Conservation (phyloP, 768 basidiomycete species). For the Pleurotus cornucopiae region DNA sequence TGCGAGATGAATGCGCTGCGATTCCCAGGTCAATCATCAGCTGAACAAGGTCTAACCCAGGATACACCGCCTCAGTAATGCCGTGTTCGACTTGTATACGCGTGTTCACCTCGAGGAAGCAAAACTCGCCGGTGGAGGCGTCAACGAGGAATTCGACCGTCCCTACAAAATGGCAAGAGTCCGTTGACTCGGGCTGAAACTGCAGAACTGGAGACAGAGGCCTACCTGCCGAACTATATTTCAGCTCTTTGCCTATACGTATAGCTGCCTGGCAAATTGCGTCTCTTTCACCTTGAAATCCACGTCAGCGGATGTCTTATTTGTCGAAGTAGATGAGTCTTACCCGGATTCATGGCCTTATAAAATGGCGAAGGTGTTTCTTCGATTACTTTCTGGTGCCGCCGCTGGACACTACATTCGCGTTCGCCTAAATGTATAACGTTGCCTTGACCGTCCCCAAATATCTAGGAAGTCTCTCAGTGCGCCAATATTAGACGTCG, state of each 20-base stretch:
- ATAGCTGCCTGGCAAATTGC: slow-evolving; percentile 53
- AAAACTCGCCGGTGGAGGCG: slow-evolving; percentile 47
- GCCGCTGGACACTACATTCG: slow-evolving; percentile 65
- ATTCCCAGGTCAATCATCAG: slow-evolving; percentile 62
- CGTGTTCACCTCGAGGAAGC: slow-evolving; percentile 73
- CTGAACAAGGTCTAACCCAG: slow-evolving; percentile 56
- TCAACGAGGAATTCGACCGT: slow-evolving; percentile 69
- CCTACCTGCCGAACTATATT: slow-evolving; percentile 57
- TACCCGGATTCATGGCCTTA: neutral
- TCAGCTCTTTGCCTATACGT: slow-evolving; percentile 40
- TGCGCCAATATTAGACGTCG: no score
- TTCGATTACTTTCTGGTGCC: slow-evolving; percentile 73
- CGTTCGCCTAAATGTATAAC: slow-evolving; percentile 65
- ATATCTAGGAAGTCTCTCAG: slow-evolving; percentile 36
- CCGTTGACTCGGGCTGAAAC: neutral
- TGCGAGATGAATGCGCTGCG: slow-evolving; percentile 21
- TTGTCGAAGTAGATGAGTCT: neutral
- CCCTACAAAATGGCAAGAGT: slow-evolving; percentile 28
- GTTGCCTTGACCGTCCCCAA: slow-evolving; percentile 58
- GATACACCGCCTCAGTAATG: slow-evolving; percentile 53
- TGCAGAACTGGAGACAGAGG: neutral
- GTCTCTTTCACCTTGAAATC: slow-evolving; percentile 33
- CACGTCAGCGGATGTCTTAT: neutral
- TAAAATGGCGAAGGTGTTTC: slow-evolving; percentile 65
- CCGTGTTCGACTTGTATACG: slow-evolving; percentile 69